Evolutionary conservation across 768 basidiomycete species (phyloP), one percentile per base, ranked within the genome.

Genomic region (Tubosaeta sp.): DNA sequence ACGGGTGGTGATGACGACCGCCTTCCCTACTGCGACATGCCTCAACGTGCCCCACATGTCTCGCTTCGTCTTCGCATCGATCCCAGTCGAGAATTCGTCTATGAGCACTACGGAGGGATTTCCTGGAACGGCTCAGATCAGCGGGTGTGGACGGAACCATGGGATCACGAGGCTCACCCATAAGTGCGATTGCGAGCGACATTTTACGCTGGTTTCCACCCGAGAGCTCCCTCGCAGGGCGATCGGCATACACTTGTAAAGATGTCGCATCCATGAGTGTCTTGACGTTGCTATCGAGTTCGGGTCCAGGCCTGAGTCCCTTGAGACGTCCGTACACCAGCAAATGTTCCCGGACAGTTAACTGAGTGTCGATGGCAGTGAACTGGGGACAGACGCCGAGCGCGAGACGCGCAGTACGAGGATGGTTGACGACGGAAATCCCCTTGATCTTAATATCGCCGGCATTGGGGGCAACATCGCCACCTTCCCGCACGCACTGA

Each of bases 341-440:
- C 32, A 91, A 71, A 61, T 91, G 89, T 63, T 92, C 86, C 41
- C 85, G 78, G 22, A 90, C 88, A 6, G 86, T 89, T 37, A 91
- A 65, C 60, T 89, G 84, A 12, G 80, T 72, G 58, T 91, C 89
- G 56, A 91, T 89, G 1, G 89, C 88, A 1, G 88, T 89, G 67
- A 90, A 88, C 57, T 91, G 89, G 0, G 88, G 88, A 64, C 88
- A 92, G 46, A 92, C 86, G 4, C 89, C 89, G 6, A 92, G 78
- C 19, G 82, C 76, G 7, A 84, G 75, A 25, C 87, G 78, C 34
- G 89, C 86, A 5, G 67, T 74, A 19, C 79, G 78, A 0, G 88
- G 81, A 50, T 82, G 74, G n/a, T 75, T 73, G 27, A 87, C 71
- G 34, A 87, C 82, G 4, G 87, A 90, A 31, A 75, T 72, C 3